Evolutionary conservation across 2,329 filamentous ascomycete species (phyloP).

Genomic region (Ceratocystis albifundus): DNA sequence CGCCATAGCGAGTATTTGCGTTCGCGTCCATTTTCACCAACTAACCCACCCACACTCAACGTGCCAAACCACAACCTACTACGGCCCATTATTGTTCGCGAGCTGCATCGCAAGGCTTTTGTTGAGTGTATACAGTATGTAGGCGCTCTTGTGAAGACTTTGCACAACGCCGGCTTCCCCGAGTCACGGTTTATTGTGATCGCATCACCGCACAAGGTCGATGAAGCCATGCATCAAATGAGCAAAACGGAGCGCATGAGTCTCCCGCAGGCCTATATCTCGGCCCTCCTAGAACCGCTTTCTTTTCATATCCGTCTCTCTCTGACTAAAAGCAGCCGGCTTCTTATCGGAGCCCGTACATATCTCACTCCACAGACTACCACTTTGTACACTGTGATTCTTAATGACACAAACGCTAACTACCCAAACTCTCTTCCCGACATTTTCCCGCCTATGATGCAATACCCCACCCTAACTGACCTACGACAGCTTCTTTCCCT

Average conservation of each 20-base stretch:
- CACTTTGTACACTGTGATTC: constrained; percentile 36
- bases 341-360: constrained; percentile 38
- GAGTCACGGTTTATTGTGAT: constrained; percentile 35
- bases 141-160: constrained; percentile 34
- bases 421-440: constrained; percentile 29
- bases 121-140: constrained; percentile 34
- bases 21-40: constrained; percentile 43
- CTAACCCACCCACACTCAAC: constrained; percentile 30
- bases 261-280: constrained; percentile 32
- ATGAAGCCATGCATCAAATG: constrained; percentile 28
- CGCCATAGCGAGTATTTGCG: constrained; percentile 60
- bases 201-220: constrained; percentile 30
- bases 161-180: constrained; percentile 38
- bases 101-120: constrained; percentile 36
- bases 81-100: constrained; percentile 41
- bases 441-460: constrained; percentile 35
- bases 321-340: constrained; percentile 35
- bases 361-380: constrained; percentile 35
- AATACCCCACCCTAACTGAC: constrained; percentile 37
- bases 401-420: constrained; percentile 19
- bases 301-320: constrained; percentile 35
- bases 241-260: constrained; percentile 34
- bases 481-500: constrained; percentile 38
- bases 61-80: constrained; percentile 40
- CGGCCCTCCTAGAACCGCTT: constrained; percentile 20